phyloP scores from a whole-genome alignment of 2,329 filamentous ascomycete species.

The Cytospora chrysosperma region DNA sequence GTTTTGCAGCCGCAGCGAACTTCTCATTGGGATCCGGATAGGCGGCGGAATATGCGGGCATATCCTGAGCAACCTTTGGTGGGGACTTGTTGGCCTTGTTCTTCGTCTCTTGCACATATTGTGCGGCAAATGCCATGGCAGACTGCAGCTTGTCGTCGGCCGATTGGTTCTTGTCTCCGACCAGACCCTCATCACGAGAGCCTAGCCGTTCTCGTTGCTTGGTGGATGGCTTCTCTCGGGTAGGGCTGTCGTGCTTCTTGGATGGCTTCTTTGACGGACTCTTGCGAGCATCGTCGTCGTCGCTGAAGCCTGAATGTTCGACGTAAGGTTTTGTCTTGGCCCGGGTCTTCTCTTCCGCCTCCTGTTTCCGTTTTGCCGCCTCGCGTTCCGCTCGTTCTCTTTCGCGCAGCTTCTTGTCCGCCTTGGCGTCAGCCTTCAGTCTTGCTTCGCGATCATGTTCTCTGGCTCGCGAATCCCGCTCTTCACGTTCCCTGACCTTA shows the following conservation, averaged over 20 bases:
- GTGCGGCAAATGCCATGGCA: conserved; percentile 25
- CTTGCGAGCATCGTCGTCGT: conserved; percentile 30
- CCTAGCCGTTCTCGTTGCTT: conserved; percentile 19
- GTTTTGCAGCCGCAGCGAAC: background rate
- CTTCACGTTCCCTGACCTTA: conserved; percentile 30
- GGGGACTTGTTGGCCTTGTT: conserved; percentile 25
- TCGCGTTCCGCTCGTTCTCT: conserved; percentile 28
- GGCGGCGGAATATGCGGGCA: conserved; percentile 8
- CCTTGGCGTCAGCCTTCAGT: conserved; percentile 3
- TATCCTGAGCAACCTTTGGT: conserved; percentile 9
- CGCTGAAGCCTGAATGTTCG: conserved; percentile 26
- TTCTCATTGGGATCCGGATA: conserved; percentile 26
- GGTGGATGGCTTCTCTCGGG: conserved; percentile 26
- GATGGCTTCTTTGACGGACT: conserved; percentile 31
- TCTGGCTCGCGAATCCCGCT: background rate
- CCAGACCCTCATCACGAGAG: conserved; percentile 5
- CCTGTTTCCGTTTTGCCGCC: conserved; percentile 30
- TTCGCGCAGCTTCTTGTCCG: conserved; percentile 19
- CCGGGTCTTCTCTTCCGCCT: conserved; percentile 32
- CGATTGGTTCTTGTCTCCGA: conserved; percentile 20
- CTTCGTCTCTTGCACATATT: conserved; percentile 26
- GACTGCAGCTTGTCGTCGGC: background rate
- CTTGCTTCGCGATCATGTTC: conserved; percentile 12
- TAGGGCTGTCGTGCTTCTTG: conserved; percentile 32
- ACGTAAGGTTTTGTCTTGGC: conserved; percentile 29